Percentiles rank a stretch among this genome's conserved stretches.
Evolutionary conservation across 1,284 basidiomycete genomes (phyloP).

Genomic region (Microbotryomycetes sp.): DNA sequence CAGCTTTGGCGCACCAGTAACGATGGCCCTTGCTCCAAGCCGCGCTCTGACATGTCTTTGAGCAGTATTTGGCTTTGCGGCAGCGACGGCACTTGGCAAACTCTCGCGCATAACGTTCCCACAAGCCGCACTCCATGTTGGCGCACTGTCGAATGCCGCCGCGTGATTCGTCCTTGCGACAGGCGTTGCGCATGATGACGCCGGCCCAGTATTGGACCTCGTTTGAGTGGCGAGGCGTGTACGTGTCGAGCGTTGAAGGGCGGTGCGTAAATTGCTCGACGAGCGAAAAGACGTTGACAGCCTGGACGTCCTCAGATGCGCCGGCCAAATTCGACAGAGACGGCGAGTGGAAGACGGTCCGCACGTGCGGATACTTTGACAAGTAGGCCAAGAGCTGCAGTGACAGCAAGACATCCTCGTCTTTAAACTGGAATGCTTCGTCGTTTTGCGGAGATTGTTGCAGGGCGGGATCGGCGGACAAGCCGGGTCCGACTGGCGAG

Average conservation of each 20-base stretch:
- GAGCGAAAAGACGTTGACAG: conserved; percentile 65
- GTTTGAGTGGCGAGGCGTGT: conserved; percentile 64
- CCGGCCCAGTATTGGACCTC: conserved; percentile 99
- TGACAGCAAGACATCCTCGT: conserved; percentile 87
- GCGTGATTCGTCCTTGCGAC: conserved; percentile 85
- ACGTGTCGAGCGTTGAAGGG: conserved; percentile 68
- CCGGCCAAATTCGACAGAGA: conserved; percentile 6
- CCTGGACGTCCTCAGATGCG: not conserved
- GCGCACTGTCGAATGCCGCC: conserved; percentile 97
- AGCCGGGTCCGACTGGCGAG: not conserved
- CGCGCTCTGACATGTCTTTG: conserved; percentile 92
- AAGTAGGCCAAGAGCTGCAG: conserved; percentile 92
- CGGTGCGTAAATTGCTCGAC: conserved; percentile 95
- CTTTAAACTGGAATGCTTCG: conserved; percentile 54
- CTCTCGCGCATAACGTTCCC: conserved; percentile 88
- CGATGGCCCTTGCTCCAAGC: conserved; percentile 97
- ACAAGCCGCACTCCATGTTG: conserved; percentile 92
- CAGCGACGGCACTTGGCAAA: conserved; percentile 96
- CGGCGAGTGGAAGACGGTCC: conserved; percentile 77
- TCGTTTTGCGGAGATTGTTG: not conserved
- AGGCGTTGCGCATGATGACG: conserved; percentile 98
- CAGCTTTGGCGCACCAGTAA: conserved; percentile 45
- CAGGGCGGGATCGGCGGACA: not conserved
- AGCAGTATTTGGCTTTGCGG: conserved; percentile 96
- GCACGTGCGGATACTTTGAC: conserved; percentile 95